Evolutionary conservation across 192 early-diverging fungal species (phyloP), one percentile per base, ranked within the genome.

Genomic region (Rhizophagus sp.): DNA sequence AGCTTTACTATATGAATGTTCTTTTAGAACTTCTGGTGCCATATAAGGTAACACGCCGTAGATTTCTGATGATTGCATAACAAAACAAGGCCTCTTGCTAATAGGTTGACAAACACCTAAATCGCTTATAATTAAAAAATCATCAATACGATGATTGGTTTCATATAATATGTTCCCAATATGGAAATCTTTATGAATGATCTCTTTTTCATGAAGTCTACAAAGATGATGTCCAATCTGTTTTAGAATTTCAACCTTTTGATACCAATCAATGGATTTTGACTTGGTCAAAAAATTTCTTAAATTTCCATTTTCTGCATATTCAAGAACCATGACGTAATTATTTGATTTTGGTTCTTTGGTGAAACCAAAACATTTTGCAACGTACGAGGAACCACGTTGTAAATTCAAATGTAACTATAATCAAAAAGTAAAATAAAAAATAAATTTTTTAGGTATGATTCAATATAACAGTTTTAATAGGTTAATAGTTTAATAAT

Each of bases 181-280:
- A 27, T 68, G 66, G 2, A 68, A 68, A 36, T 68, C 24, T 68
- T 36, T 27, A 68, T 68, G 66, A 68, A 68, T 36, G 27, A 68
- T 33, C 17, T 36, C 10, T 68, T 27, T 36, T 33, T 68, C 66
- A 19, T 68, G 66, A 36, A 68, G 25, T 27, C 22, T 36, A 13
- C 22, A 36, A 15, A 68, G 34, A 5, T 36, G 27, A 17, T 68
- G 25, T 12, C 25, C 66, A 33, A 68, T 27, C 30, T 68, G 25
- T 15, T 68, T 36, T 15, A 68, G 5, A 15, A 68, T 33, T 27
- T 27, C 66, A 15, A 68, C 25, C 19, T 68, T 68, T 36, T 68
- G 25, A 36, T 27, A 6, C 52, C 15, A 57, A 19, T 57, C 52
- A n/a, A 57, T 57, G 6, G 52, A 57, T 22, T 57, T 22, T 57